Conservation (phyloP, 2,329 filamentous ascomycete genomes). For the Parafenestella ontariensis region DNA sequence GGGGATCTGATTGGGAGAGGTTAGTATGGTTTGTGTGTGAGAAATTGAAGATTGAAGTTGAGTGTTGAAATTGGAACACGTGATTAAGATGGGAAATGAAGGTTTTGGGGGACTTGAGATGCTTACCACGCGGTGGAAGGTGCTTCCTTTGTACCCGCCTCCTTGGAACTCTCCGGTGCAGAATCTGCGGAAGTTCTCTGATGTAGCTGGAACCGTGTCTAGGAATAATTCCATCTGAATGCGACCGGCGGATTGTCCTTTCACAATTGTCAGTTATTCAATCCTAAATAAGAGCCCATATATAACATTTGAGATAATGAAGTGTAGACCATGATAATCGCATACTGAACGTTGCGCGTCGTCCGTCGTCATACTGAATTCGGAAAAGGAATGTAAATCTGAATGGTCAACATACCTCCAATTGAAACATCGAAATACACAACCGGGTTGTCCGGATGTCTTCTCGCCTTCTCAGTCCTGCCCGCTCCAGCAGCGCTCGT, state of each 20-base stretch:
- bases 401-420: slow-evolving; percentile 4
- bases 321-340: no score
- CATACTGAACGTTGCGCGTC: no score
- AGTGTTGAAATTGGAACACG: background rate
- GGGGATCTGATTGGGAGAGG: slow-evolving; percentile 63
- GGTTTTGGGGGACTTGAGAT: no score
- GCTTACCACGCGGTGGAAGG: slow-evolving; percentile 82
- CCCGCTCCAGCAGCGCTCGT: background rate
- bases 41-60: background rate
- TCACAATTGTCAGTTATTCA: background rate
- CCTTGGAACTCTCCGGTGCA: slow-evolving; percentile 77
- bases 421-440: slow-evolving; percentile 25
- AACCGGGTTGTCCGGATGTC: slow-evolving; percentile 20
- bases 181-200: slow-evolving; percentile 79
- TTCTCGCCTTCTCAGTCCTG: slow-evolving; percentile 7
- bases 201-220: slow-evolving; percentile 82
- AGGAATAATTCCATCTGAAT: slow-evolving; percentile 88
- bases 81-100: background rate
- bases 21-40: background rate
- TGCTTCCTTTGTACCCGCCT: slow-evolving; percentile 78
- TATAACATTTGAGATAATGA: background rate
- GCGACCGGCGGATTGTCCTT: slow-evolving; percentile 65
- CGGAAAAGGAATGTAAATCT: background rate
- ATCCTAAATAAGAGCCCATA: background rate
- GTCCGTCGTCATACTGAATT: background rate